A percentile compares a stretch with the other conserved stretches of the same genome.
Evolutionary conservation across 1,139 yeast species (phyloP).

Genomic region (Diutina mesorugosa): DNA sequence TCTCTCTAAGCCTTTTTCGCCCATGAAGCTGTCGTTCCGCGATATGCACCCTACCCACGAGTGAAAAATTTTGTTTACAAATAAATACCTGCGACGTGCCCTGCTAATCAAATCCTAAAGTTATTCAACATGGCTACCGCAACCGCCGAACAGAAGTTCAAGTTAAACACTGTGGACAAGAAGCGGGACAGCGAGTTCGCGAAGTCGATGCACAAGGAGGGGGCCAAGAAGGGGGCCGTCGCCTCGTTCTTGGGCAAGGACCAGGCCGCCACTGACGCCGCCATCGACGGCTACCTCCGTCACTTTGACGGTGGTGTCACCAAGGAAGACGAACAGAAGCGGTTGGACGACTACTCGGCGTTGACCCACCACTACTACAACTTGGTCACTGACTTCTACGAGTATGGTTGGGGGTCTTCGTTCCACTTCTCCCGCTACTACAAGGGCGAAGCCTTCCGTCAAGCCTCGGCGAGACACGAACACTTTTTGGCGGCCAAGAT

Average conservation of each 20-base stretch:
- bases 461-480: conserved; percentile 96
- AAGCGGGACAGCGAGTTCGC: conserved; percentile 49
- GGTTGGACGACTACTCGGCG: conserved; percentile 76
- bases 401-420: conserved; percentile 99
- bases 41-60: background rate
- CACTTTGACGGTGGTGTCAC: conserved; percentile 92
- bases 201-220: conserved; percentile 75
- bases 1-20: too few relatives aligned
- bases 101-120: background rate
- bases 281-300: conserved; percentile 83
- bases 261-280: conserved; percentile 71
- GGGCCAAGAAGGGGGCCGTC: conserved; percentile 56
- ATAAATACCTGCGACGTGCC: background rate
- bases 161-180: background rate
- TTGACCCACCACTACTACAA: conserved; percentile 94
- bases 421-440: conserved; percentile 95
- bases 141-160: background rate
- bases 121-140: background rate
- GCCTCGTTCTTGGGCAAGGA: conserved; percentile 63
- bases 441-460: conserved; percentile 86
- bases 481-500: conserved; percentile 86
- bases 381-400: conserved; percentile 89
- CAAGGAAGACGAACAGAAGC: conserved; percentile 59
- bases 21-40: background rate
- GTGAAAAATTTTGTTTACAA: background rate